Evolutionary conservation across 331 rosid species (phyloP).

Genomic region (Arachis monticola): DNA sequence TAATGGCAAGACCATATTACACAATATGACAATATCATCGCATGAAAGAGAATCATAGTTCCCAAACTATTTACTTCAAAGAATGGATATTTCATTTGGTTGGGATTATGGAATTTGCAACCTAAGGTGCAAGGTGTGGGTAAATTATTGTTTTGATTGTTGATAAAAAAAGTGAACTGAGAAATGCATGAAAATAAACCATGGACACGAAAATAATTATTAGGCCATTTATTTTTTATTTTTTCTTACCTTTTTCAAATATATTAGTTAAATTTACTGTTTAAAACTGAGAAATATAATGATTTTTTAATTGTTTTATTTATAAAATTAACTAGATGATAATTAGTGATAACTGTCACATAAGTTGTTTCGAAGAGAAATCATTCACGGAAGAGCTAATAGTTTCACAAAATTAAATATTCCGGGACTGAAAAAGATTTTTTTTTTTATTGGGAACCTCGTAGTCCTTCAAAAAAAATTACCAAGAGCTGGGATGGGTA

Average conservation of each 20-base stretch:
- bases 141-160: neutral
- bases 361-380: no score
- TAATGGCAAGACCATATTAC: constrained; percentile 1
- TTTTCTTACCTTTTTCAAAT: no score
- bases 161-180: neutral
- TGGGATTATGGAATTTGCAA: neutral
- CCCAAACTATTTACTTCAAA: neutral
- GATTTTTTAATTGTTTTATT: no score
- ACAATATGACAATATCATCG: constrained; percentile 15
- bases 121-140: neutral
- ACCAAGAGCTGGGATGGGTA: neutral
- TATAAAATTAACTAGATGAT: no score
- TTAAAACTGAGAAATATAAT: no score
- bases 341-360: no score
- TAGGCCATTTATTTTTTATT: no score
- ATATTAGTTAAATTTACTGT: no score
- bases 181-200: neutral
- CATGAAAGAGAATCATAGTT: neutral
- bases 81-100: neutral
- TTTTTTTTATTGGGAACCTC: no score
- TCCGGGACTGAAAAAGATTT: no score
- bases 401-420: no score
- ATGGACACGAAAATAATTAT: neutral
- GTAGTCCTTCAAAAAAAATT: no score
- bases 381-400: constrained; percentile 1